Evolutionary conservation across 352 stramenopile genomes (phyloP).

Genomic region (Aphanomyces invadans): DNA sequence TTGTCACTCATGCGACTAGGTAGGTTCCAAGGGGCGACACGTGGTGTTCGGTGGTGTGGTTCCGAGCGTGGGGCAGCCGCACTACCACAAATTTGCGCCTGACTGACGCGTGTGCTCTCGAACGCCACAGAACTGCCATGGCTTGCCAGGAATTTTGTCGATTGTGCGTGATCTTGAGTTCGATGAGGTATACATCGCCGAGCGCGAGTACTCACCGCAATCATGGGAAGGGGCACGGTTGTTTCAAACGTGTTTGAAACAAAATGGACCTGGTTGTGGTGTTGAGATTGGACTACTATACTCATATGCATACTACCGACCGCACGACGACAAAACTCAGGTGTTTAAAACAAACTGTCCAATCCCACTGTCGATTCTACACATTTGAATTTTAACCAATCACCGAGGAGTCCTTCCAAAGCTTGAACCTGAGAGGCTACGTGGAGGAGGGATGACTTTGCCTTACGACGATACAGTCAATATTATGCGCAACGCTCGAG

Average conservation of each 20-base stretch:
- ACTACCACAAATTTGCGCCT: no score
- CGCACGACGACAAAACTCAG: no score
- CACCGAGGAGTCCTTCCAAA: background rate
- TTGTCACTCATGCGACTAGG: no score
- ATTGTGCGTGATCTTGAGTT: no score
- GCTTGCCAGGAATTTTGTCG: background rate
- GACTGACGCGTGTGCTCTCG: background rate
- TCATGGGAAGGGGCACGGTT: background rate
- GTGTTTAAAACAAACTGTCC: background rate
- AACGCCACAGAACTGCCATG: background rate
- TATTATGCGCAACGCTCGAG: no score
- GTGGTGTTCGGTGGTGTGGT: no score
- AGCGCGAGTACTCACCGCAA: background rate
- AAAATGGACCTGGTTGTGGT: background rate
- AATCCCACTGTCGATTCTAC: background rate
- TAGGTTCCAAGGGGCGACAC: no score
- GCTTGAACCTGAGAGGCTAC: background rate
- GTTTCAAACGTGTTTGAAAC: background rate
- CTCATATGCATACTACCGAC: background rate
- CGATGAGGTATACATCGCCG: background rate
- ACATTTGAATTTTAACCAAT: background rate
- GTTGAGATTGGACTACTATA: background rate
- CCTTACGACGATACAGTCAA: background rate
- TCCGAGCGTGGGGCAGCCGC: no score
- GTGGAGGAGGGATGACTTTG: background rate